Conservation (phyloP, 306 rosid genomes). For the Cucumis melo region DNA sequence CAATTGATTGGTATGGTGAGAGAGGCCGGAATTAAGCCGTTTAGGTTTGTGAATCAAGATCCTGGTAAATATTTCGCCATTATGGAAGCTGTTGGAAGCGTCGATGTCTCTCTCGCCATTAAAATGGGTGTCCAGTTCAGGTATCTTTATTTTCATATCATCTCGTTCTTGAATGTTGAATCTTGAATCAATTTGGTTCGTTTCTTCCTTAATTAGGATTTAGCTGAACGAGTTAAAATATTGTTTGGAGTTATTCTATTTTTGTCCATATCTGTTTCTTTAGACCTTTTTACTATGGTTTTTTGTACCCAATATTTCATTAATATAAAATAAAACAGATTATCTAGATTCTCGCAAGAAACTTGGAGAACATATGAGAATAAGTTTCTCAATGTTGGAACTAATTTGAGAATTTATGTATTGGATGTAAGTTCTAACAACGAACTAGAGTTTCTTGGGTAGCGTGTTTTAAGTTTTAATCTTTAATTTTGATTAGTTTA, state of each 20-base stretch:
- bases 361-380: too few relatives aligned
- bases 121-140: conserved; percentile 93
- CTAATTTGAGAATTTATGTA: too few relatives aligned
- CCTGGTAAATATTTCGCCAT: conserved; percentile 67
- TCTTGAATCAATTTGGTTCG: not conserved
- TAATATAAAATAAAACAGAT: too few relatives aligned
- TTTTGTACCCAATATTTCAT: too few relatives aligned
- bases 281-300: too few relatives aligned
- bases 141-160: conserved; percentile 15
- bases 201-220: not conserved
- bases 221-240: too few relatives aligned
- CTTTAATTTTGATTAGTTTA: too few relatives aligned
- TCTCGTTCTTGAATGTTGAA: not conserved
- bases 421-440: too few relatives aligned
- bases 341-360: too few relatives aligned
- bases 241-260: not conserved
- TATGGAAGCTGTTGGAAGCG: conserved; percentile 64
- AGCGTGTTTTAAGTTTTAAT: too few relatives aligned
- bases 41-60: conserved; percentile 36
- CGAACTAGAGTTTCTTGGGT: too few relatives aligned
- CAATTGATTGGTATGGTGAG: conserved; percentile 63
- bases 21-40: conserved; percentile 64
- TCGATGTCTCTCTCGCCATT: conserved; percentile 84
- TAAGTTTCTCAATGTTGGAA: too few relatives aligned
- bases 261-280: not conserved